These are phyloP conservation scores for Panicum miliaceum DNA, from an alignment of 176 grass and related monocot genomes.

Conservation along the genomic window DNA sequence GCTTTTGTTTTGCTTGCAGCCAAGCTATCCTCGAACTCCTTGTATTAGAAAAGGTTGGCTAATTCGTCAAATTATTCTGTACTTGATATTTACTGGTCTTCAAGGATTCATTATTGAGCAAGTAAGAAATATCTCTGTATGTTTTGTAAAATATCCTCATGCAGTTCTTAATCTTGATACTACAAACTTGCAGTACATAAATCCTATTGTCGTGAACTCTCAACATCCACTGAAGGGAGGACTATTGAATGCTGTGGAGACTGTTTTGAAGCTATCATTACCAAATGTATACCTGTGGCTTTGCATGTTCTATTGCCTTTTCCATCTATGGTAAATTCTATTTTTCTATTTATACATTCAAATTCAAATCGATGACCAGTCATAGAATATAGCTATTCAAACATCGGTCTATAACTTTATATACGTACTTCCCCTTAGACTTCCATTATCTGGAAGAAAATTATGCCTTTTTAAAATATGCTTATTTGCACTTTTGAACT, in stretches of 20 bases:
- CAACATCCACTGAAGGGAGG: slow-evolving; percentile 92
- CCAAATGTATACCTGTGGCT: slow-evolving; percentile 98
- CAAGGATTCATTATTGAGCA: slow-evolving; percentile 99
- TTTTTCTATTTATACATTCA: slow-evolving; percentile 25
- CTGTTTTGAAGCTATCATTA: slow-evolving; percentile 87
- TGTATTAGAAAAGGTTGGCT: slow-evolving; percentile 88
- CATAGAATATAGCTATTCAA: background rate
- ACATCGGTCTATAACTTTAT: background rate
- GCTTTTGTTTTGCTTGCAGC: slow-evolving; percentile 53
- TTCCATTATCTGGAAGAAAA: slow-evolving; percentile 4
- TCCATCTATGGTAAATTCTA: slow-evolving; percentile 87
- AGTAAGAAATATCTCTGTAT: slow-evolving; percentile 52
- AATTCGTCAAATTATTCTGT: slow-evolving; percentile 86
- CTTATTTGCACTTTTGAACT: slow-evolving; percentile 26
- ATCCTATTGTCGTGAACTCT: slow-evolving; percentile 93
- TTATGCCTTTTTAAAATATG: background rate
- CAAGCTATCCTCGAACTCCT: slow-evolving; percentile 76
- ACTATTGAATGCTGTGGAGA: slow-evolving; percentile 82
- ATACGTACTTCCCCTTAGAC: background rate
- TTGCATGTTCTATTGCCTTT: slow-evolving; percentile 99
- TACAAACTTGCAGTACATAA: slow-evolving; percentile 82
- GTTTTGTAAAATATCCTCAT: slow-evolving; percentile 11
- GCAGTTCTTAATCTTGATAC: slow-evolving; percentile 26
- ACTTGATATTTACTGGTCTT: slow-evolving; percentile 85
- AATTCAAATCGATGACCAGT: slow-evolving; percentile 15